Conservation (phyloP, 768 basidiomycete genomes). For the Kwoniella botswanensis region DNA sequence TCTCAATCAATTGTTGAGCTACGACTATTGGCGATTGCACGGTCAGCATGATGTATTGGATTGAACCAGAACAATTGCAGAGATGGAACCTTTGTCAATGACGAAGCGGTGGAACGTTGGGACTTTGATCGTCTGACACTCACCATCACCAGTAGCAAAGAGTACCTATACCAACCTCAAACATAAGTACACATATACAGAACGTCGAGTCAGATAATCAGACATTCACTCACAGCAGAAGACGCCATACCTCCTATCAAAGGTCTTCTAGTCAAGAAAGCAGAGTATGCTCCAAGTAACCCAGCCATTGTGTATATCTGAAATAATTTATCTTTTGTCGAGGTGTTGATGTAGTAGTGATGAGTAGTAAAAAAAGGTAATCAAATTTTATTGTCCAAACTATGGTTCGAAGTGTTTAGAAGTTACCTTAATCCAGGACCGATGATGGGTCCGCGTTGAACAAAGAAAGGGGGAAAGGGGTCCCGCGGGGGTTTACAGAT, state of each 20-base stretch:
- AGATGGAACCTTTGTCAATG: too few species aligned
- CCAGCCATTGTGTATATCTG: conserved; percentile 61
- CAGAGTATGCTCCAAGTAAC: conserved; percentile 62
- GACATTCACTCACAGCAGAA: conserved; percentile 32
- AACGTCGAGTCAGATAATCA: not conserved
- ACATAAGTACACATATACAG: too few species aligned
- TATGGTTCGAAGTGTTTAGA: not conserved
- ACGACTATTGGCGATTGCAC: conserved; percentile 60
- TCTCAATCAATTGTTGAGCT: conserved; percentile 84
- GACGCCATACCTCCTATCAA: conserved; percentile 47
- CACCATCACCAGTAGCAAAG: conserved; percentile 55
- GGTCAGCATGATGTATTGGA: not conserved
- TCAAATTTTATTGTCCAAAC: conserved; percentile 8
- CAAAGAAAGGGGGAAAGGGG: not conserved
- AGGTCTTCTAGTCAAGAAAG: conserved; percentile 45
- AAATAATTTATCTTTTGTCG: not conserved
- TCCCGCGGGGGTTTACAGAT: not conserved
- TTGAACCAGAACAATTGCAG: too few species aligned
- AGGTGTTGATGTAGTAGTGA: not conserved
- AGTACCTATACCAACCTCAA: conserved; percentile 32
- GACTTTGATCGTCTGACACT: conserved; percentile 3
- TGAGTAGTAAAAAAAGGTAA: not conserved
- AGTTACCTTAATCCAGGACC: not conserved
- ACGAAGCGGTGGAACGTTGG: too few species aligned
- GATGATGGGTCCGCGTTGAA: not conserved